Evolutionary conservation across 305 asterid genomes (phyloP).

Genomic region (Fraxinus paxiana): DNA sequence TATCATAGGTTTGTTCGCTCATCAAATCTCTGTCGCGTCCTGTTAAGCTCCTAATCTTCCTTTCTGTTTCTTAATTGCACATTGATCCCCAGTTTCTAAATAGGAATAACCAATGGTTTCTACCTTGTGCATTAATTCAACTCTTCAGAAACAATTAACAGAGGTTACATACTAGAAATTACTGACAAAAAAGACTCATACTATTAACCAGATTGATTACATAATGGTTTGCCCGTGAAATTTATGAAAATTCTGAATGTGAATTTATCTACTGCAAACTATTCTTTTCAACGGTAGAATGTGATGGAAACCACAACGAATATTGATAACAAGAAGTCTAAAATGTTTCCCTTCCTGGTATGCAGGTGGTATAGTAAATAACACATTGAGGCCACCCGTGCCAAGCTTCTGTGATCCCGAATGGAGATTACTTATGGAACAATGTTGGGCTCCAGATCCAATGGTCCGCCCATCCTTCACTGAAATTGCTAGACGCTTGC

Average conservation of each 20-base stretch:
- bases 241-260: background rate
- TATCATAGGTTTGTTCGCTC: conserved; percentile 59
- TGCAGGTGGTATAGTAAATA: conserved; percentile 79
- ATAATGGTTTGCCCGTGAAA: background rate
- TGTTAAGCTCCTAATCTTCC: background rate
- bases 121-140: background rate
- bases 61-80: background rate
- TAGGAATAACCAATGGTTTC: background rate
- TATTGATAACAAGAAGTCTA: background rate
- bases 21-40: background rate
- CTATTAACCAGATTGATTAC: background rate
- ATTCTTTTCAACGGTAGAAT: background rate
- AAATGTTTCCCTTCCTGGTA: background rate
- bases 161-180: background rate
- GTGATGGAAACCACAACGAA: background rate
- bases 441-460: conserved; percentile 91
- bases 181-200: background rate
- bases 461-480: conserved; percentile 68
- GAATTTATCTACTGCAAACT: background rate
- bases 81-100: background rate
- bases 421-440: conserved; percentile 84
- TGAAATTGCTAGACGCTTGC: conserved; percentile 68
- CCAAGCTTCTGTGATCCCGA: conserved; percentile 69
- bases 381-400: conserved; percentile 72
- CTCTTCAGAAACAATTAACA: background rate